A percentile compares a stretch with the other conserved stretches of the same genome.
Evolutionary conservation across 345 rosid species (phyloP).

Genomic region (Schrenkiella parvula): DNA sequence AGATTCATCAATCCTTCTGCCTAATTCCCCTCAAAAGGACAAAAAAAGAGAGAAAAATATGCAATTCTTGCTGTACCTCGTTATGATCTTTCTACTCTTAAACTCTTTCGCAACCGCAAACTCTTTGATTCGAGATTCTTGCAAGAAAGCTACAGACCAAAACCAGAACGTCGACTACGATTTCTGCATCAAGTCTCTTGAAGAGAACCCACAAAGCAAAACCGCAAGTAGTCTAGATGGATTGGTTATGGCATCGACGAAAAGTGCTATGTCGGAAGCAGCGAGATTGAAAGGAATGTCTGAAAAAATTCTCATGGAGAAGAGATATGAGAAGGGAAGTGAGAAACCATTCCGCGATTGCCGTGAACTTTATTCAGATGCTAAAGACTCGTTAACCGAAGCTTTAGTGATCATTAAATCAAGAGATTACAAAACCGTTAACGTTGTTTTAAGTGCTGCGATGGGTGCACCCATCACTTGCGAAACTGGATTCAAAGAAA

Average conservation of each 20-base stretch:
- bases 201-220: constrained; percentile 28
- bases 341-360: constrained; percentile 33
- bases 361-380: constrained; percentile 33
- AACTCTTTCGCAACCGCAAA: background rate
- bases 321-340: background rate
- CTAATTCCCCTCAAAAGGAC: too few relatives aligned
- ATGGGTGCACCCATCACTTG: background rate
- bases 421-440: background rate
- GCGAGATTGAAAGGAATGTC: constrained; percentile 13
- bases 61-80: background rate
- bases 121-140: constrained; percentile 25
- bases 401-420: background rate
- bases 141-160: constrained; percentile 32
- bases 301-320: constrained; percentile 5
- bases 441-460: background rate
- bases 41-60: background rate
- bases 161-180: constrained; percentile 25
- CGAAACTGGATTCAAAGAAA: background rate
- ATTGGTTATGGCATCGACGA: constrained; percentile 19
- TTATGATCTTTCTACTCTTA: constrained; percentile 6
- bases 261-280: constrained; percentile 10
- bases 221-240: constrained; percentile 14
- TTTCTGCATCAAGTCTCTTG: constrained; percentile 32
- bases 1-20: too few relatives aligned
- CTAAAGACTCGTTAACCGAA: background rate